Base-by-base conservation (phyloP, 768 basidiomycete species). In the Tylopilus vinaceipallidus region DNA sequence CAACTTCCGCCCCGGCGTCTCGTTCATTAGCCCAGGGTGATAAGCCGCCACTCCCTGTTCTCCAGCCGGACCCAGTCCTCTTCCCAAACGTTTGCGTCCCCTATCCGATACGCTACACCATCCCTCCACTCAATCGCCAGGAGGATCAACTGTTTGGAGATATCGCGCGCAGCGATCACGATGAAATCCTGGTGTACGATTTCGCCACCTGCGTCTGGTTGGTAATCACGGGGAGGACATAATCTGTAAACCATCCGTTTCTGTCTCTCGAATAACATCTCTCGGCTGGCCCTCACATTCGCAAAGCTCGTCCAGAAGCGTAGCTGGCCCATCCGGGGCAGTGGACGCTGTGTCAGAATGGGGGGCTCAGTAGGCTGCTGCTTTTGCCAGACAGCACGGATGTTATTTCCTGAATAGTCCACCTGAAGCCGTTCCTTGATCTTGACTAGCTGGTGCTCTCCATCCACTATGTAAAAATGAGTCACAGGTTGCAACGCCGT, bases 251-350 rank as follows among this genome's bases (percentile, higher is more conserved):
- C 5, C 20, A n/a, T 43, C 50, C 2, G 38, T 19, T 17, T 11
- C 1, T n/a, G 23, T 13, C 26, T 41, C n/a, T n/a, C 6, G n/a
- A n/a, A n/a, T n/a, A n/a, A n/a, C 12, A n/a, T 10, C 38, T 40
- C 4, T 36, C 53, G 53, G 13, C 36, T 10, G 0, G 9, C 27
- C 22, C 11, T 45, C 20, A 42, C 2, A 14, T 38, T 54, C 4
- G 39, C 56, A 34, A 35, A 3, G 24, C 49, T 48, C 5, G 57
- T 58, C 56, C 56, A 58, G 12, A 59, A 58, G 14, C 19, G 22
- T 10, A 58, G n/a, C 2, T 40, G 56, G 6, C 56, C 56, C 2
- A 49, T 32, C 23, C 1, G 35, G 1, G 7, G 6, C 1, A 8
- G 7, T 12, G 43, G 7, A 2, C 14, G 13, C 6, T 20, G 23